Evolutionary conservation across 2,329 filamentous ascomycete species (phyloP), one percentile per base, ranked within the genome.

Genomic region (Aquanectria penicillioides): DNA sequence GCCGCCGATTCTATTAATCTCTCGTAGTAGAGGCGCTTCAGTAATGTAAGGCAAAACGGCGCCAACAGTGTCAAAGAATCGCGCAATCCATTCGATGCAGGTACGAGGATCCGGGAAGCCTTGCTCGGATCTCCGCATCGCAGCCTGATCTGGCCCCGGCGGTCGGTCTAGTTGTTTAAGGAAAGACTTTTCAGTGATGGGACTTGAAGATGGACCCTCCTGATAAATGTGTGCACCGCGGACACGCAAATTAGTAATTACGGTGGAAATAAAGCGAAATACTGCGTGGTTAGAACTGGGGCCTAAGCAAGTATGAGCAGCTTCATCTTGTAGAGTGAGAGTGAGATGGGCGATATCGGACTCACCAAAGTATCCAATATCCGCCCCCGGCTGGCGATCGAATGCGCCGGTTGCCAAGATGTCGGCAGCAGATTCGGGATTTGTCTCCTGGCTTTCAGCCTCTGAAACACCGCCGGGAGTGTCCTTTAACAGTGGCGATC

Each of bases 251-350:
- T 69, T 69, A 6, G 67, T 68, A 15, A 74, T 68, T 18, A 61
- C 65, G 2, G 61, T 62, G 1, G 69, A 69, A 3, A 74, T 56
- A 6, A 66, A 65, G 38, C 69, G 62, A 46, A 73, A 73, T 31
- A 73, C 57, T 9, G 69, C 67, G 46, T 74, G 71, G 31, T 74
- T 74, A 8, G 71, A 71, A 28, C 65, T 73, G 6, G 71, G 59
- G 6, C 71, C 70, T 73, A 26, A n/a, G 20, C 20, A 44, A 12
- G 20, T 20, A 29, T 55, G 23, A 61, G 52, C 13, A 20, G 25
- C 23, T 5, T 29, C 11, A 23, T 13, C 29, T 22, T 6, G 9
- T n/a, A 11, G 40, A 25, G 17, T 9, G 43, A 33, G 13, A 26
- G 6, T 26, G 28, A 18, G 6, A 12, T 47, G 38, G 12, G 28